Evolutionary conservation across 306 rosid species (phyloP).

Genomic region (Rubus parviflorus): DNA sequence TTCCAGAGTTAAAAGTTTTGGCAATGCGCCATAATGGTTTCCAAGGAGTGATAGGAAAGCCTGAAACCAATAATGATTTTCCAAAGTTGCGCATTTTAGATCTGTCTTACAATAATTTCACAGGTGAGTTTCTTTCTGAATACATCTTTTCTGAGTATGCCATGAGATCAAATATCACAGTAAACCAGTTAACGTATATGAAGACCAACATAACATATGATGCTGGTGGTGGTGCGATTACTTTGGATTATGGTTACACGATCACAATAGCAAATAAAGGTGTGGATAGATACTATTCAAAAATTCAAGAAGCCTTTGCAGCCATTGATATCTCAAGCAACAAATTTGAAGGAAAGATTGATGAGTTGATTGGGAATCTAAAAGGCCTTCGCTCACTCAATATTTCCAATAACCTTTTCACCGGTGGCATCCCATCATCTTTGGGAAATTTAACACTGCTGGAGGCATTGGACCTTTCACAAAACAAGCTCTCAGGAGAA

Average conservation of each 20-base stretch:
- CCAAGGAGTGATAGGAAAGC: not conserved
- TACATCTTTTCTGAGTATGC: not conserved
- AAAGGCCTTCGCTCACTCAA: not conserved
- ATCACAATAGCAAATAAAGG: conserved; percentile 5
- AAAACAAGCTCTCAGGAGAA: not conserved
- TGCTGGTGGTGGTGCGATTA: not conserved
- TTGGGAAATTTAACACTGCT: not conserved
- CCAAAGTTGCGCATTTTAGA: not conserved
- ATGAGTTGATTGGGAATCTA: not conserved
- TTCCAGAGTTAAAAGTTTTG: not conserved
- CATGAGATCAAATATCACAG: not conserved
- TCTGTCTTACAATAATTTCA: too few species aligned
- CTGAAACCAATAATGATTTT: not conserved
- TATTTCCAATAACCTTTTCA: not conserved
- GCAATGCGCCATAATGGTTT: not conserved
- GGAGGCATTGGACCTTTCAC: not conserved
- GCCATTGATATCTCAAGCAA: not conserved
- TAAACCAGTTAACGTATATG: not conserved
- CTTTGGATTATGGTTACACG: not conserved
- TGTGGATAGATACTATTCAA: not conserved
- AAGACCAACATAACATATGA: not conserved
- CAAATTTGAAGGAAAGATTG: conserved; percentile 1
- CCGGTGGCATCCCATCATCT: not conserved
- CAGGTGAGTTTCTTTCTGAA: not conserved
- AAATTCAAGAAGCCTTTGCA: conserved; percentile 1